Percentiles rank a stretch among this genome's conserved stretches.
These are phyloP conservation scores for Schizosaccharomyces versatilis DNA, from an alignment of 1,139 yeast genomes.

Conservation along the genomic window DNA sequence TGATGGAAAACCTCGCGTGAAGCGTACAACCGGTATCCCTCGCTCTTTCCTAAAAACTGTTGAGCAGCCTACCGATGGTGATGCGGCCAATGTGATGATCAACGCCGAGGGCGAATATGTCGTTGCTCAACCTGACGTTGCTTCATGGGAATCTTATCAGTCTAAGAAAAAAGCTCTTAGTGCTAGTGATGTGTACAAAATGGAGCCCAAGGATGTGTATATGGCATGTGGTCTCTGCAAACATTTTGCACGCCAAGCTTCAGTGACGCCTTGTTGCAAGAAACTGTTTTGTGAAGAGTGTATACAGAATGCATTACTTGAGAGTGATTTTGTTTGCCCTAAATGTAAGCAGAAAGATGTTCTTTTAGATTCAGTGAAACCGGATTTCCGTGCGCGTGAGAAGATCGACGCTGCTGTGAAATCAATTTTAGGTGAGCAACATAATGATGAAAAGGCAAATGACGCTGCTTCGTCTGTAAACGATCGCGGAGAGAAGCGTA, in stretches of 20 bases:
- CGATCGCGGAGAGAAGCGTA: slow-evolving; percentile 1
- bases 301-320: slow-evolving; percentile 56
- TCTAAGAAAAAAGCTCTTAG: slow-evolving; percentile 24
- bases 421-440: slow-evolving; percentile 6
- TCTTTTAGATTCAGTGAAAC: slow-evolving; percentile 30
- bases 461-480: slow-evolving; percentile 3
- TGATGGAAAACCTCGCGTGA: slow-evolving; percentile 63
- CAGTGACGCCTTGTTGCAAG: slow-evolving; percentile 69
- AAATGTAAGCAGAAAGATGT: slow-evolving; percentile 57
- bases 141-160: slow-evolving; percentile 66
- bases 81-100: slow-evolving; percentile 47
- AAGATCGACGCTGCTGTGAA: slow-evolving; percentile 31
- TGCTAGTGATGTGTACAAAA: slow-evolving; percentile 27
- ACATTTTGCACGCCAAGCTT: slow-evolving; percentile 47
- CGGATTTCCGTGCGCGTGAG: slow-evolving; percentile 35
- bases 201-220: slow-evolving; percentile 32
- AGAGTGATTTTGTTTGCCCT: slow-evolving; percentile 78
- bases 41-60: slow-evolving; percentile 71
- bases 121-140: slow-evolving; percentile 70
- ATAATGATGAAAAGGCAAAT: slow-evolving; percentile 6
- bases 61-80: slow-evolving; percentile 30
- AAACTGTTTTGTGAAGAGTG: slow-evolving; percentile 33
- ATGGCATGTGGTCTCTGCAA: slow-evolving; percentile 40
- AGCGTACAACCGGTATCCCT: slow-evolving; percentile 94
- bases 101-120: slow-evolving; percentile 92